Conservation (phyloP, 202 grass and related monocot genomes). For the Schoenoplectus triqueter region DNA sequence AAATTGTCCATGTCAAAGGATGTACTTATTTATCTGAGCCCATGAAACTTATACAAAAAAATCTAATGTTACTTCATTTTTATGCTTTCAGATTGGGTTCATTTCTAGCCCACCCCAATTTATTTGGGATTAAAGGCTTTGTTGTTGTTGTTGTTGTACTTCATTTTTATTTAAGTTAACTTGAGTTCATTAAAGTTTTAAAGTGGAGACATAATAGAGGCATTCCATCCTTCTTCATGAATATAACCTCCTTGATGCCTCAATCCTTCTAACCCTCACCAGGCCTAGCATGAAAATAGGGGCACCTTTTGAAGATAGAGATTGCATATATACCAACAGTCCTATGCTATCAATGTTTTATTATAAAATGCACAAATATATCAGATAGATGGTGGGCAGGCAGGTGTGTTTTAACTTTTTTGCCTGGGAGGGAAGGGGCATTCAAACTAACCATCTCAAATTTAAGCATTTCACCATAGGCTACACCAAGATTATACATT, state of each 20-base stretch:
- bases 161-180: constrained; percentile 11
- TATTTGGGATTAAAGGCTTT: too few species aligned
- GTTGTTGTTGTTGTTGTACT: not conserved
- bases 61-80: not conserved
- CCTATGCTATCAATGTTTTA: constrained; percentile 9
- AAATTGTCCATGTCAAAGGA: constrained; percentile 11
- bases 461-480: constrained; percentile 98
- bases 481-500: constrained; percentile 98
- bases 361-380: constrained; percentile 19
- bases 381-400: constrained; percentile 27
- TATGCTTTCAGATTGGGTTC: not conserved
- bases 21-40: not conserved
- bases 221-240: not conserved
- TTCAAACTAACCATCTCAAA: constrained; percentile 95
- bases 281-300: not conserved
- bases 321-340: constrained; percentile 1
- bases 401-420: not conserved
- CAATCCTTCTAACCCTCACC: not conserved
- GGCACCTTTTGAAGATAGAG: not conserved
- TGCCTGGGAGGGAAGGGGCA: not conserved
- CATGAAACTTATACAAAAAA: not conserved
- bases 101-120: too few species aligned
- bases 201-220: not conserved
- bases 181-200: not conserved
- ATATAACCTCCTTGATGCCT: not conserved